phyloP scores from a whole-genome alignment of 345 rosid genomes.

The Rhodamnia rubescens region DNA sequence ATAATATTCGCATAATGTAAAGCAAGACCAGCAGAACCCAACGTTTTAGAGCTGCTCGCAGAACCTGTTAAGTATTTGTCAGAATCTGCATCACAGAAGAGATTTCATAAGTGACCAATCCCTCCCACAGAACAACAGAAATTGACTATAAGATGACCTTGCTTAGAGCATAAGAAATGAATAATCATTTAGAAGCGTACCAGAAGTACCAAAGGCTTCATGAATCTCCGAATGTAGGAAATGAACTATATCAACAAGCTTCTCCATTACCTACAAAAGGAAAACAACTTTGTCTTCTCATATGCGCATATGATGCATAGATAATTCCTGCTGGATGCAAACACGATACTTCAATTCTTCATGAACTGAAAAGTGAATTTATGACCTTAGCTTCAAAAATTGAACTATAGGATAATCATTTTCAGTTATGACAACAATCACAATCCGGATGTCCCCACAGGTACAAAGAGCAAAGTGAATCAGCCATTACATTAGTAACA shows the following conservation, averaged over 20 bases:
- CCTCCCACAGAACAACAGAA: not conserved
- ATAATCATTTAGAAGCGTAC: constrained; percentile 26
- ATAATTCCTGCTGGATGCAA: not conserved
- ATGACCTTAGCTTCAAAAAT: not conserved
- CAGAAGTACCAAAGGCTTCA: constrained; percentile 78
- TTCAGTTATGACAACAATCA: not conserved
- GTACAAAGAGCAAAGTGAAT: not conserved
- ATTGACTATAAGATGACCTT: not conserved
- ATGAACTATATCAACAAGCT: constrained; percentile 85
- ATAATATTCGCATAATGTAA: constrained; percentile 43
- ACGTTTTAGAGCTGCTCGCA: constrained; percentile 10
- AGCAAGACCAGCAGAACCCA: constrained; percentile 44
- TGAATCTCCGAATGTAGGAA: constrained; percentile 92
- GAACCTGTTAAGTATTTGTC: constrained; percentile 8
- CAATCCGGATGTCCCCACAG: not conserved
- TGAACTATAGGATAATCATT: not conserved
- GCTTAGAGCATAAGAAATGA: not conserved
- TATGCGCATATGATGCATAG: not conserved
- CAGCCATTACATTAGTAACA: not conserved
- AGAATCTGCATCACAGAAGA: constrained; percentile 32
- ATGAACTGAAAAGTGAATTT: not conserved
- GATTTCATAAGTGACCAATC: not conserved
- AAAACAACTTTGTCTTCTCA: not conserved
- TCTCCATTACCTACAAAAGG: constrained; percentile 74
- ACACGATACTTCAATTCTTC: not conserved